Percentiles rank a stretch among this genome's conserved stretches.
These are phyloP conservation scores for Globisporangium cystogenes DNA, from an alignment of 352 stramenopile species.

Conservation along the genomic window DNA sequence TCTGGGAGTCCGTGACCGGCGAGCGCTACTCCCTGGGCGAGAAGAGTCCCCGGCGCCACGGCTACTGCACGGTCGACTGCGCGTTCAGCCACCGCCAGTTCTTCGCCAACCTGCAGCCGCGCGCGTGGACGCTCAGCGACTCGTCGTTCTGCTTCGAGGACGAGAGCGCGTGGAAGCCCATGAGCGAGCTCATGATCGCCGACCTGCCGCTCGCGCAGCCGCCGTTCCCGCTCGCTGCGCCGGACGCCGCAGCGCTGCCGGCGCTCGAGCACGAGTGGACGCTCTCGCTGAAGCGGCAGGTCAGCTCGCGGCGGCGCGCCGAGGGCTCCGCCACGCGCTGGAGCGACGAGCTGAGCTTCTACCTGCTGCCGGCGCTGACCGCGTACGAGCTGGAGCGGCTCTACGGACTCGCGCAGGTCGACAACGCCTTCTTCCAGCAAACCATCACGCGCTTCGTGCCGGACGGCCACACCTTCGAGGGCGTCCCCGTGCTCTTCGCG, in stretches of 20 bases:
- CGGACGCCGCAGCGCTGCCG: slow-evolving; percentile 22
- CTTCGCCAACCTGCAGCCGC: slow-evolving; percentile 72
- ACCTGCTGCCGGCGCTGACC: slow-evolving; percentile 75
- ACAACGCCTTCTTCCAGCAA: slow-evolving; percentile 82
- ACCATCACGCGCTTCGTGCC: slow-evolving; percentile 74
- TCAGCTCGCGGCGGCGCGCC: slow-evolving; percentile 34
- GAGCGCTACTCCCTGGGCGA: slow-evolving; percentile 35
- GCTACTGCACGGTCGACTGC: slow-evolving; percentile 76
- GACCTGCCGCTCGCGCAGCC: slow-evolving; percentile 33
- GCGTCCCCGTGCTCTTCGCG: slow-evolving; percentile 64
- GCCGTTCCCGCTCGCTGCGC: slow-evolving; percentile 20
- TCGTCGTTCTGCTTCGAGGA: slow-evolving; percentile 59
- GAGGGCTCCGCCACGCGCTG: slow-evolving; percentile 59
- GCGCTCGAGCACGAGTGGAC: slow-evolving; percentile 49
- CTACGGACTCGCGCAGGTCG: slow-evolving; percentile 51
- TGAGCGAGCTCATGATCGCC: slow-evolving; percentile 43
- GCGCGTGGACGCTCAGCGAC: slow-evolving; percentile 32
- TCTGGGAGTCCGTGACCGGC: slow-evolving; percentile 76
- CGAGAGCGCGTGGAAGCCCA: slow-evolving; percentile 48
- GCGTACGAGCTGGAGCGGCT: slow-evolving; percentile 85
- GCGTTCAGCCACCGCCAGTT: slow-evolving; percentile 74
- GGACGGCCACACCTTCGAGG: slow-evolving; percentile 82
- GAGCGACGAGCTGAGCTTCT: slow-evolving; percentile 75
- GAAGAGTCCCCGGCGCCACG: slow-evolving; percentile 17
- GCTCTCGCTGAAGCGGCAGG: slow-evolving; percentile 22